Base-by-base conservation (phyloP, 306 rosid genomes). In the Styphnolobium japonicum region DNA sequence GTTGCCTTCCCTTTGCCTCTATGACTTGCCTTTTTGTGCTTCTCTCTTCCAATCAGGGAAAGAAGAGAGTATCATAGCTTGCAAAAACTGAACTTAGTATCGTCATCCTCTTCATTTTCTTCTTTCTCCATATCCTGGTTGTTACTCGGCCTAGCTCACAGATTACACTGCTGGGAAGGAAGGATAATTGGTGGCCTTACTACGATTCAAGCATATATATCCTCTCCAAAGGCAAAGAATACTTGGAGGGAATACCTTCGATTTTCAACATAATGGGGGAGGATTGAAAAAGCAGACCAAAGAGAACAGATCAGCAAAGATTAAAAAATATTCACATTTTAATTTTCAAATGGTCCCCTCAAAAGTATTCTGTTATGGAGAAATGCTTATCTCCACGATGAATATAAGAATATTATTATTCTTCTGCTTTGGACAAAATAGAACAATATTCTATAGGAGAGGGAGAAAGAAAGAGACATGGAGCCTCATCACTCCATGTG, bases 1-100 rank as follows among this genome's bases (percentile, higher is more conserved):
- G 55, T 87, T 53, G 84, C 93, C 93, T 89, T 87, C 96, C 93
- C 87, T 84, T 77, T 87, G 96, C 93, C 96, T 80, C 42, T 56
- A 63, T 88, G 91, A 90, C 94, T 90, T 90, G 92, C 94, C 92
- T 80, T 77, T 73, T 74, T 11, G 52, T 70, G 25, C 80, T 69
- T 75, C 86, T 60, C 89, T 43, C 80, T 63, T 75, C 80, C 51
- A 80, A 75, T 72, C 61, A 84, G 29, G 64, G 85, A 43, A 36
- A 76, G 56, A 81, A 69, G 80, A 72, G 86, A 80, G 79, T 70
- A 55, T 71, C 46, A 18, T 16, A 78, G 71, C 62, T 55, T 76
- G 49, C 46, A 8, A 61, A 15, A 27, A 62, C 42, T 73, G 23
- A 25, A 39, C n/a, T 69, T 67, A 46, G 27, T 21, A 18, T 51